Evolutionary conservation across 78 protist species (phyloP).

Genomic region (Blattamonas nauphoetae): DNA sequence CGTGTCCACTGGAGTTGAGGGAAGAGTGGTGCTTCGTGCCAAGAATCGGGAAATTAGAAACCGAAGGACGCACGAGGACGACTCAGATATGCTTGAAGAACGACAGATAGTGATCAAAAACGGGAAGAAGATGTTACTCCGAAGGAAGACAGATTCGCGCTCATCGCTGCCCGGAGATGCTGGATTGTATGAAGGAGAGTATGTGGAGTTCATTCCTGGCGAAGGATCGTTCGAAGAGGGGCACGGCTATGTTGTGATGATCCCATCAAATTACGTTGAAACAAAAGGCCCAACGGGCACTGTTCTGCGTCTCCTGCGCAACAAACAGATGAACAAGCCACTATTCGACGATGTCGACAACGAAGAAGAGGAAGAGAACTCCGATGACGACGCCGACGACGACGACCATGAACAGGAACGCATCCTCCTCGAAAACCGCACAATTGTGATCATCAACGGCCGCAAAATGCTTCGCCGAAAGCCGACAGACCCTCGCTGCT

Average conservation of each 20-base stretch:
- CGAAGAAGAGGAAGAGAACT: neutral
- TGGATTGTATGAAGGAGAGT: neutral
- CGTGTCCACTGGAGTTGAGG: neutral
- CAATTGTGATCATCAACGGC: neutral
- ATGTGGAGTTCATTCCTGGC: neutral
- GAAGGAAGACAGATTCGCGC: neutral
- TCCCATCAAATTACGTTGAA: too few relatives aligned
- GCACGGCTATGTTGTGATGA: neutral
- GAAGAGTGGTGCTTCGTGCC: neutral
- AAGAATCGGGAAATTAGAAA: neutral
- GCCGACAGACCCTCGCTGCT: neutral
- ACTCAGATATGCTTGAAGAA: neutral
- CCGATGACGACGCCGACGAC: too few relatives aligned
- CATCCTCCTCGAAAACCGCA: neutral
- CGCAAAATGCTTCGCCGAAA: neutral
- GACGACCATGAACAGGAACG: too few relatives aligned
- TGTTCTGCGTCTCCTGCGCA: too few relatives aligned
- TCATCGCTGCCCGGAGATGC: neutral
- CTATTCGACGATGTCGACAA: too few relatives aligned
- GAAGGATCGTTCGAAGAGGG: neutral
- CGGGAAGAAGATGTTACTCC: neutral
- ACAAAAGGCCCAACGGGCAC: too few relatives aligned
- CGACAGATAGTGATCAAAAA: neutral
- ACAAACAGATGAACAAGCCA: too few relatives aligned
- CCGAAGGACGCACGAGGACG: neutral